phyloP scores from a whole-genome alignment of 306 rosid species.

The Styphnolobium japonicum region DNA sequence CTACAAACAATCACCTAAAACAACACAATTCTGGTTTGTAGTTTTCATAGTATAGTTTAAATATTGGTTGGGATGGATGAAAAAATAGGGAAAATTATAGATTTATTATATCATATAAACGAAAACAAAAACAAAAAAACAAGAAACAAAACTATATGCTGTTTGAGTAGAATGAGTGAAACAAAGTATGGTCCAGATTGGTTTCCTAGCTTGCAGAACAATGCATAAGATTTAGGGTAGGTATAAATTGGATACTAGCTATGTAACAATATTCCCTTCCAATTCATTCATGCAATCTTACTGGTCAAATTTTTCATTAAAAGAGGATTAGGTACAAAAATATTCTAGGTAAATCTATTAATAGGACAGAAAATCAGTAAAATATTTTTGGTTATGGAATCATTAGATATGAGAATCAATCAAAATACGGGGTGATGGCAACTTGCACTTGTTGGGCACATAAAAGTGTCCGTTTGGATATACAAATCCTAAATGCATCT shows the following conservation, averaged over 20 bases:
- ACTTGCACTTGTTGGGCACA: slow-evolving; percentile 22
- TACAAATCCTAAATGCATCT: slow-evolving; percentile 36
- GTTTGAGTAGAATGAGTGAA: background rate
- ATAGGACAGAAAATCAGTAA: background rate
- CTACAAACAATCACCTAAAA: background rate
- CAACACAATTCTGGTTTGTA: background rate
- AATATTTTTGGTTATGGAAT: slow-evolving; percentile 11
- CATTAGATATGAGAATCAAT: slow-evolving; percentile 30
- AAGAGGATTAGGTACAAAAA: background rate
- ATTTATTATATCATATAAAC: too few relatives aligned
- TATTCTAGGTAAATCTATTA: background rate
- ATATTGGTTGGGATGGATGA: background rate
- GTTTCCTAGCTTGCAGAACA: background rate
- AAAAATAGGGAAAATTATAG: background rate
- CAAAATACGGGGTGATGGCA: background rate
- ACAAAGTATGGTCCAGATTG: background rate
- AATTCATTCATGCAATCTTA: background rate
- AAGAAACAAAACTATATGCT: background rate
- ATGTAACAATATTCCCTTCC: background rate
- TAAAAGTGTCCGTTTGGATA: slow-evolving; percentile 27
- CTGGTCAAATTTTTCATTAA: background rate
- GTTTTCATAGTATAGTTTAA: background rate
- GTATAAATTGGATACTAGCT: background rate
- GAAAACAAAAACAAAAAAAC: background rate
- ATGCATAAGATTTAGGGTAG: background rate